A percentile compares a stretch with the other conserved stretches of the same genome.
phyloP scores from a whole-genome alignment of 2,329 filamentous ascomycete genomes.

The Plenodomus biglobosus region DNA sequence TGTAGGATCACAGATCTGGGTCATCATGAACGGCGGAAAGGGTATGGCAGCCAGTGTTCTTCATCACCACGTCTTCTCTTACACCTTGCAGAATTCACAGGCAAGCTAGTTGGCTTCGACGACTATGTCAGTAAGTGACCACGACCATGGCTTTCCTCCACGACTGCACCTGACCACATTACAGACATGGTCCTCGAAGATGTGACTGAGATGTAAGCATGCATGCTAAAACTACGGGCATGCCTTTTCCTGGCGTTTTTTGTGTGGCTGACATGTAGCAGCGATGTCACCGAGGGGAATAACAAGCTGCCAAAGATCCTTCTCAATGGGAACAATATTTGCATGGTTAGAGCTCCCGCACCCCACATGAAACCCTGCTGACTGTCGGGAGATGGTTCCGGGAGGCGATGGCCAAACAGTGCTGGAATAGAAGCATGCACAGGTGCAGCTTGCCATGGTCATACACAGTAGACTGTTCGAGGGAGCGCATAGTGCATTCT shows the following conservation, averaged over 20 bases:
- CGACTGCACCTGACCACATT: slow-evolving; percentile 6
- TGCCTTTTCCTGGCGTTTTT: neutral
- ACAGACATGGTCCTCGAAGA: slow-evolving; percentile 97
- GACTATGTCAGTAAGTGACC: slow-evolving; percentile 95
- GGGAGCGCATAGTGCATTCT: neutral
- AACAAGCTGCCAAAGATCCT: slow-evolving; percentile 92
- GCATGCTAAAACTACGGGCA: neutral
- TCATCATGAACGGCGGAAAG: slow-evolving; percentile 99
- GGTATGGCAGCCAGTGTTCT: slow-evolving; percentile 55
- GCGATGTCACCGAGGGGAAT: slow-evolving; percentile 82
- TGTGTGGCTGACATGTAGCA: slow-evolving; percentile 42
- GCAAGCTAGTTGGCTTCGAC: slow-evolving; percentile 92
- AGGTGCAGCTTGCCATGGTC: slow-evolving; percentile 1
- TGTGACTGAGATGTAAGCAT: slow-evolving; percentile 86
- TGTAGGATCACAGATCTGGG: slow-evolving; percentile 96
- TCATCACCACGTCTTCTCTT: slow-evolving; percentile 1
- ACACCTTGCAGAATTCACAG: slow-evolving; percentile 76
- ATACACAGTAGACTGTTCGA: too few relatives aligned
- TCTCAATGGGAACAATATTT: slow-evolving; percentile 97
- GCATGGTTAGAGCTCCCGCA: slow-evolving; percentile 72
- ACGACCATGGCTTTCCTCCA: neutral
- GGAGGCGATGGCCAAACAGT: slow-evolving; percentile 37
- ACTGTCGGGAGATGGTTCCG: slow-evolving; percentile 35
- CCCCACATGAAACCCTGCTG: slow-evolving; percentile 5
- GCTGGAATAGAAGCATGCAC: slow-evolving; percentile 33